Conservation (phyloP, 2,329 filamentous ascomycete species). For the Mariannaea sp. region DNA sequence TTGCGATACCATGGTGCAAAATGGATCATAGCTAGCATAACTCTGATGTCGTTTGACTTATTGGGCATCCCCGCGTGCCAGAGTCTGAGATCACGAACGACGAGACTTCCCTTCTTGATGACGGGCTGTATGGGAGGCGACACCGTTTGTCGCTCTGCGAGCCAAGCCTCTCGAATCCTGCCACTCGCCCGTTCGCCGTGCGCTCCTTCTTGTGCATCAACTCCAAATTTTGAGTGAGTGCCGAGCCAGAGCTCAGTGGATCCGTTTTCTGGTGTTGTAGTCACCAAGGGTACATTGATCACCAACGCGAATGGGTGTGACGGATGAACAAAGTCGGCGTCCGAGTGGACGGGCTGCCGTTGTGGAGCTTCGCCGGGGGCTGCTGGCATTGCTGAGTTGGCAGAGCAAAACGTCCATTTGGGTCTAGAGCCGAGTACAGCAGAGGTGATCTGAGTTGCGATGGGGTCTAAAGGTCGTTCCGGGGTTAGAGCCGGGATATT, state of each 20-base stretch:
- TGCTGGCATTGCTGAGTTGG: slow-evolving; percentile 61
- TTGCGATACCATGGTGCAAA: slow-evolving; percentile 64
- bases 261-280: slow-evolving; percentile 57
- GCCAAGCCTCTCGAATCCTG: slow-evolving; percentile 49
- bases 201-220: slow-evolving; percentile 51
- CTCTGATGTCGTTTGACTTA: slow-evolving; percentile 50
- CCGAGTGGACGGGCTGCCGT: slow-evolving; percentile 62
- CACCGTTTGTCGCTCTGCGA: slow-evolving; percentile 45
- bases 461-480: slow-evolving; percentile 47
- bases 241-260: slow-evolving; percentile 65
- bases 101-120: slow-evolving; percentile 59
- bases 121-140: slow-evolving; percentile 55
- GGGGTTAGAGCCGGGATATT: background rate
- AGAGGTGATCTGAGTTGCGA: slow-evolving; percentile 61
- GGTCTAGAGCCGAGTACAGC: slow-evolving; percentile 59
- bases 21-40: slow-evolving; percentile 66
- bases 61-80: slow-evolving; percentile 71
- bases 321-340: slow-evolving; percentile 63
- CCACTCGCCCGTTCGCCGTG: slow-evolving; percentile 59
- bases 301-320: slow-evolving; percentile 59
- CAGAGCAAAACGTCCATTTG: slow-evolving; percentile 62
- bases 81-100: slow-evolving; percentile 63
- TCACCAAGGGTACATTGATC: slow-evolving; percentile 57
- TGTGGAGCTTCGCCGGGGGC: slow-evolving; percentile 45
- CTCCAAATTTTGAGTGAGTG: slow-evolving; percentile 49